Conservation (phyloP, 176 grass and related monocot genomes). For the Oryza officinalis region DNA sequence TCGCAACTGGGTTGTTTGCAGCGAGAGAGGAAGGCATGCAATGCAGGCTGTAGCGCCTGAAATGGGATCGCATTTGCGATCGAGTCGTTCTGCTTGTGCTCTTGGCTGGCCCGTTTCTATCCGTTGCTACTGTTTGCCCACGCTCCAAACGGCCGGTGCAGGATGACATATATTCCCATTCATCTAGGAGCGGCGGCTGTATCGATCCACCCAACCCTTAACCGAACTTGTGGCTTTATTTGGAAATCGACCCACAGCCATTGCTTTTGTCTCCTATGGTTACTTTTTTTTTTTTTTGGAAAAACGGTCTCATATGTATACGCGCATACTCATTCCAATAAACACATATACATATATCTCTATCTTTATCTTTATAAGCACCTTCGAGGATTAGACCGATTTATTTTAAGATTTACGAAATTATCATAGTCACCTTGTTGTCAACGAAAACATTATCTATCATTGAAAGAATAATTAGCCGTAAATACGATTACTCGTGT, state of each 20-base stretch:
- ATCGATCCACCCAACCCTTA: not conserved
- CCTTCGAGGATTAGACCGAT: no score
- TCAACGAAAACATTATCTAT: no score
- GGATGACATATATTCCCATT: not conserved
- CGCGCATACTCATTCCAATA: no score
- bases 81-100: not conserved
- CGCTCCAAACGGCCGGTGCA: not conserved
- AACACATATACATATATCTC: no score
- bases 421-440: no score
- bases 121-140: constrained; percentile 1
- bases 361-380: no score
- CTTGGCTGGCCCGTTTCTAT: not conserved
- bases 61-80: constrained; percentile 1
- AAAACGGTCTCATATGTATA: no score
- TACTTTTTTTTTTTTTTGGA: no score
- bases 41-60: not conserved
- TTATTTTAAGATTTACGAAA: no score
- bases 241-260: not conserved
- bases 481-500: no score
- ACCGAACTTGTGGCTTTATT: not conserved
- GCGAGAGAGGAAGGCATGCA: not conserved
- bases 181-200: not conserved
- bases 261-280: not conserved
- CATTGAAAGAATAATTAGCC: no score
- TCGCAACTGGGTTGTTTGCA: not conserved